Evolutionary conservation across 1,284 basidiomycete species (phyloP).

Genomic region (Leucoagaricus sp.): DNA sequence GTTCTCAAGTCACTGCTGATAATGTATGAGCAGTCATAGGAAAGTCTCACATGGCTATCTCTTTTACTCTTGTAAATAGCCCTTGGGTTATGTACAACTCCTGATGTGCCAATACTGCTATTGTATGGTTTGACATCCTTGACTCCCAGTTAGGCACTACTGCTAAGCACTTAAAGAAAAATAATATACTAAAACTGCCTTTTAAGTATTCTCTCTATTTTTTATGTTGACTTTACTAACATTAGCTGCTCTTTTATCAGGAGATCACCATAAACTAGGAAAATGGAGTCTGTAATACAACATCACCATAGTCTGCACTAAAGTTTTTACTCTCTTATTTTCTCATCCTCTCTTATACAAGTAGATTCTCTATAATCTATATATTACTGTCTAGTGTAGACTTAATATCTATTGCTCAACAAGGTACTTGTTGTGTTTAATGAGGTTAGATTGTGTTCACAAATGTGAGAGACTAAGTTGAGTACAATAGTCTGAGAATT

Average conservation of each 20-base stretch:
- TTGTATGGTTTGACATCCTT: too few species aligned
- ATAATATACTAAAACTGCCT: constrained; percentile 21
- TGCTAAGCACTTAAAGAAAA: too few species aligned
- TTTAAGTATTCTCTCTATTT: constrained; percentile 22
- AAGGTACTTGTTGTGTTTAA: neutral
- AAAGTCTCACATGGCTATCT: too few species aligned
- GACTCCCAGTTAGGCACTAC: too few species aligned
- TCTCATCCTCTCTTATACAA: neutral
- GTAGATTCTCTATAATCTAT: neutral
- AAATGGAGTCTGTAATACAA: constrained; percentile 12
- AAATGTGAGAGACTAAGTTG: neutral
- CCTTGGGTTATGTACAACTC: too few species aligned
- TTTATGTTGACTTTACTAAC: constrained; percentile 7
- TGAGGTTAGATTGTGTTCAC: neutral
- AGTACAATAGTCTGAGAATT: neutral
- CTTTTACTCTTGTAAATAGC: too few species aligned
- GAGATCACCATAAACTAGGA: constrained; percentile 26
- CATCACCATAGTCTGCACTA: neutral
- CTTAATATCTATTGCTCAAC: neutral
- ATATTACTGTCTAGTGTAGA: neutral
- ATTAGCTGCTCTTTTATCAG: constrained; percentile 21
- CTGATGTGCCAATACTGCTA: too few species aligned
- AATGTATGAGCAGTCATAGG: too few species aligned
- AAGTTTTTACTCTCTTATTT: neutral
- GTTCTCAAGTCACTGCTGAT: too few species aligned